Base-by-base conservation (phyloP, 179 eudicot species). In the Corrigiola litoralis region DNA sequence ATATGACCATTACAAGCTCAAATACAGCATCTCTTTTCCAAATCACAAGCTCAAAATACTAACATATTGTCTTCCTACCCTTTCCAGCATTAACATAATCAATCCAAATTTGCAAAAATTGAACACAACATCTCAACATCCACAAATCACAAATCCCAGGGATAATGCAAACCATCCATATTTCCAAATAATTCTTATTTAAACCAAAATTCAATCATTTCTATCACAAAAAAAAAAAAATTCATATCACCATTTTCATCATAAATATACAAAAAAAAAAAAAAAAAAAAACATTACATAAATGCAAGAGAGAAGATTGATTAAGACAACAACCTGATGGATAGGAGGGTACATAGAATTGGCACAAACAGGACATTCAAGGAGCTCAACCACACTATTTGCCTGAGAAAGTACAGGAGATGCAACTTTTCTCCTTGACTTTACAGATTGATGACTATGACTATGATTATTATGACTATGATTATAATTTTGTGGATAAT, bases 341-440 rank as follows among this genome's bases (percentile, higher is more conserved):
- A 78, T 78, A 38, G 82, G 82, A 56, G 82, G 82, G 68, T 54
- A 72, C 81, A 77, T 77, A 59, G 81, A 65, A 77, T 72, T 68
- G 27, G 77, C 74, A 54, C 79, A 75, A 66, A 75, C 79, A 11
- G 79, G 79, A n/a, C 79, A 75, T 66, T 76, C 80, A 75, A 75
- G 75, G 44, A 77, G 70, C 52, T 77, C 81, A 54, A 77, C 48
- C 3, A 77, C 74, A 53, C 62, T 73, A 69, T 55, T 61, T 4
- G 75, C 74, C 0, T 77, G 73, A 52, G 81, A 73, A 51, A 77
- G 49, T n/a, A 69, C 21, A 1, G 64, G 66, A 1, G 73, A 69
- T 0, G 63, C 29, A 18, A 53, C 36, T 64, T 65, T 73, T 6
- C 77, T 73, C 34, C 76, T 18, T 1, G 75, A 73, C 54, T 77